Evolutionary conservation across 2,329 filamentous ascomycete genomes (phyloP).

Genomic region (Botrytis paeoniae): DNA sequence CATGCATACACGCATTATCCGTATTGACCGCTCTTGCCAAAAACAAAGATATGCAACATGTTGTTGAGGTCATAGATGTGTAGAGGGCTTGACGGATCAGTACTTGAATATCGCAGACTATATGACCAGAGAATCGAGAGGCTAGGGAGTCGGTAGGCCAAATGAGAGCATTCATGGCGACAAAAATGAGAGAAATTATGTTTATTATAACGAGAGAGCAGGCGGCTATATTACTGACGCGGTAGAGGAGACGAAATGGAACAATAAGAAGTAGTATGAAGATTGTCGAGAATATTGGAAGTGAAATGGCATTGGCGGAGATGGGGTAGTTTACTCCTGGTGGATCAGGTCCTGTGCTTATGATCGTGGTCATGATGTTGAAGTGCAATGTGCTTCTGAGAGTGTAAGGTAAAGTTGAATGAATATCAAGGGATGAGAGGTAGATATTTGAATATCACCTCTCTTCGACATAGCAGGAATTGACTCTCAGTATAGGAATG

Average conservation of each 20-base stretch:
- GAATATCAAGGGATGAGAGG: background rate
- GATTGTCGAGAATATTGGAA: conserved; percentile 50
- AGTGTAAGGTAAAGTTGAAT: background rate
- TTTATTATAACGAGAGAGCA: conserved; percentile 55
- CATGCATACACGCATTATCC: conserved; percentile 49
- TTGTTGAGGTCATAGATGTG: conserved; percentile 50
- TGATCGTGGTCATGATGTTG: background rate
- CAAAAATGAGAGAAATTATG: conserved; percentile 54
- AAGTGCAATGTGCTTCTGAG: background rate
- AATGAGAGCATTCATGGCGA: conserved; percentile 59
- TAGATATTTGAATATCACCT: background rate
- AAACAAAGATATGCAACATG: conserved; percentile 57
- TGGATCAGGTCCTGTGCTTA: background rate
- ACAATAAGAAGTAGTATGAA: conserved; percentile 52
- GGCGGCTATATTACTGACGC: conserved; percentile 59
- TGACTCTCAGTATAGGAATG: background rate
- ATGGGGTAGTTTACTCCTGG: conserved; percentile 3
- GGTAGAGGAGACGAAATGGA: conserved; percentile 58
- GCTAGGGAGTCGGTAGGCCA: conserved; percentile 58
- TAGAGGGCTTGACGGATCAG: conserved; percentile 54
- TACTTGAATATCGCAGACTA: conserved; percentile 63
- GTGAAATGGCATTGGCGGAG: conserved; percentile 38
- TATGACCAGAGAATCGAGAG: conserved; percentile 55
- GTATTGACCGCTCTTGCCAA: conserved; percentile 61
- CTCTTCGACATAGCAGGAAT: background rate